A percentile compares a stretch with the other conserved stretches of the same genome.
Conservation (phyloP, 306 rosid species). For the Medicago lupulina region DNA sequence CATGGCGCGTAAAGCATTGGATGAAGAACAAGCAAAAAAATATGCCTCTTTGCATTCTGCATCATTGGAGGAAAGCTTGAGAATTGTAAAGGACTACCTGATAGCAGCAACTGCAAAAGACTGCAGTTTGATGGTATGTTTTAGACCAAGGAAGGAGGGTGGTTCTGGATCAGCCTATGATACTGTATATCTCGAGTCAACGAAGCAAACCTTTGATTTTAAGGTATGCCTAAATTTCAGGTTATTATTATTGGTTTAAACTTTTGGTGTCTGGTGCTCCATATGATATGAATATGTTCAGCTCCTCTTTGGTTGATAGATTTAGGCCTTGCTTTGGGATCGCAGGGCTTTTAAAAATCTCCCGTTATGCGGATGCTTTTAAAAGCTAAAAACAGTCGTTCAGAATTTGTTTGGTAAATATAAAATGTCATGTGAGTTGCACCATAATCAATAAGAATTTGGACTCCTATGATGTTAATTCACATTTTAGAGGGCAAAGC, state of each 20-base stretch:
- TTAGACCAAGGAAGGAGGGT: constrained; percentile 64
- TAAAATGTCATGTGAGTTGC: no score
- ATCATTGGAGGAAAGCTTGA: constrained; percentile 80
- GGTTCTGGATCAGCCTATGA: constrained; percentile 53
- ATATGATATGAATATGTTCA: constrained; percentile 1
- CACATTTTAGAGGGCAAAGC: no score
- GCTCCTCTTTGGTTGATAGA: constrained; percentile 3
- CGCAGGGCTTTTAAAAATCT: no score
- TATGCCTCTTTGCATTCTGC: constrained; percentile 73
- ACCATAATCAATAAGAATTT: no score
- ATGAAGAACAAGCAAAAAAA: constrained; percentile 60
- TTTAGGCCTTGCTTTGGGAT: no score
- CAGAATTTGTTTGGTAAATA: no score
- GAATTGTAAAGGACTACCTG: constrained; percentile 78
- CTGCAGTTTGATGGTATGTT: constrained; percentile 94
- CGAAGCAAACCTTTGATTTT: constrained; percentile 74
- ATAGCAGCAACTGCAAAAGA: constrained; percentile 92
- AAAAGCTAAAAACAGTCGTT: no score
- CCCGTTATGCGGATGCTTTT: no score
- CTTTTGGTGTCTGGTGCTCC: constrained; percentile 24
- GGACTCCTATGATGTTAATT: no score
- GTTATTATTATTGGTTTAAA: constrained; percentile 32
- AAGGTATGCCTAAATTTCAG: constrained; percentile 58
- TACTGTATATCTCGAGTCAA: constrained; percentile 65
- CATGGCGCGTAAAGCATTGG: constrained; percentile 64